Evolutionary conservation across 164 flowering plant genomes (phyloP).

Genomic region (Chloranthus sessilifolius): DNA sequence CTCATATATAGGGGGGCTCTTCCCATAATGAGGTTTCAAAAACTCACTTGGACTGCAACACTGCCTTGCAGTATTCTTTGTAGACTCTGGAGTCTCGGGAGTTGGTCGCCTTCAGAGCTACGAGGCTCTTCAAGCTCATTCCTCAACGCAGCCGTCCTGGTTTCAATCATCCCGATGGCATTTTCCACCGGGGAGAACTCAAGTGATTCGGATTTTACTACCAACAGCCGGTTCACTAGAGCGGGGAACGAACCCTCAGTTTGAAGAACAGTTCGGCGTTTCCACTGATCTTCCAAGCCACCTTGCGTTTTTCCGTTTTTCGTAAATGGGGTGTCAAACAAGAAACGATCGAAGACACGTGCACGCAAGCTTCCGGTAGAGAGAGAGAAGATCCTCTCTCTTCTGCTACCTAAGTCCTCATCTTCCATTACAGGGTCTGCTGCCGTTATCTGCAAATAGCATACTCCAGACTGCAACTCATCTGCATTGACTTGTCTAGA

Average conservation of each 20-base stretch:
- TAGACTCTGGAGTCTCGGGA: constrained; percentile 92
- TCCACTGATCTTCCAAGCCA: constrained; percentile 98
- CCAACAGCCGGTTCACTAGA: constrained; percentile 81
- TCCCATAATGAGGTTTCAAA: background rate
- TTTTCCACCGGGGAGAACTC: constrained; percentile 98
- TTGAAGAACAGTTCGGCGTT: constrained; percentile 80
- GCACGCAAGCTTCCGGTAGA: constrained; percentile 94
- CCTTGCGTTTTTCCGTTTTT: constrained; percentile 99
- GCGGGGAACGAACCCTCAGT: constrained; percentile 99
- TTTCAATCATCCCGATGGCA: constrained; percentile 99
- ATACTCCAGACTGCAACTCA: constrained; percentile 86
- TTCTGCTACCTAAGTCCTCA: constrained; percentile 94
- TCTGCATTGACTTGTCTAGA: constrained; percentile 97
- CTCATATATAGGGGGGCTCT: no score
- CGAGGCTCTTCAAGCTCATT: constrained; percentile 99
- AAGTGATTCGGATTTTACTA: constrained; percentile 82
- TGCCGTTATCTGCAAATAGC: constrained; percentile 94
- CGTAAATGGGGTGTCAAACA: constrained; percentile 98
- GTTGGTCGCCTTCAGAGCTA: constrained; percentile 97
- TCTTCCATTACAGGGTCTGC: constrained; percentile 99
- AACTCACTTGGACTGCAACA: constrained; percentile 94
- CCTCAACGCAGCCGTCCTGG: constrained; percentile 87
- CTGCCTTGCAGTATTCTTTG: constrained; percentile 99
- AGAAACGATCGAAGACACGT: constrained; percentile 92
- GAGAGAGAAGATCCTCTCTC: constrained; percentile 90